These are phyloP conservation scores for Fusarium sp. DNA, from an alignment of 2,329 filamentous ascomycete species.

Conservation along the genomic window DNA sequence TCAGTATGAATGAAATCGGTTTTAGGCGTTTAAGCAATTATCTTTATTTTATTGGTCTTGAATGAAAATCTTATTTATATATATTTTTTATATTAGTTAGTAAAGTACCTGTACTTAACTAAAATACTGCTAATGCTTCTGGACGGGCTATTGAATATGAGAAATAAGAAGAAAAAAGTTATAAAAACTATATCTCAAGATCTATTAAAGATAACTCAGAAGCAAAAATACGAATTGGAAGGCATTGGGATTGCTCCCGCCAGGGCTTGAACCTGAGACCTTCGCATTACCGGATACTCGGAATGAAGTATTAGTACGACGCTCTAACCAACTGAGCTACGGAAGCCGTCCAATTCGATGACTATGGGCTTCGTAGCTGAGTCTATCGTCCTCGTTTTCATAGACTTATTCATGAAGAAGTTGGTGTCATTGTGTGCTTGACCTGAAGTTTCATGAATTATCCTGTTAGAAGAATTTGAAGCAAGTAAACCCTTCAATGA, in stretches of 20 bases:
- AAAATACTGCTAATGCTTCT: background rate
- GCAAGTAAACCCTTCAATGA: background rate
- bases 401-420: background rate
- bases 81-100: no score
- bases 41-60: background rate
- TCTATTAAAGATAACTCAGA: no score
- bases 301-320: slow-evolving; percentile 24
- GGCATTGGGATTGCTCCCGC: slow-evolving; percentile 18
- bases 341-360: slow-evolving; percentile 17
- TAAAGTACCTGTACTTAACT: background rate
- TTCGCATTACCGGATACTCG: slow-evolving; percentile 17
- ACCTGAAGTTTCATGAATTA: background rate
- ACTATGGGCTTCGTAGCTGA: fast-evolving
- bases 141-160: background rate
- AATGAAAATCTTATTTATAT: background rate
- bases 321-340: slow-evolving; percentile 25
- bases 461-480: background rate
- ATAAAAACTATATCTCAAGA: background rate
- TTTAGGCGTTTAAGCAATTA: slow-evolving; percentile 20
- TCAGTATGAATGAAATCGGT: slow-evolving; percentile 27
- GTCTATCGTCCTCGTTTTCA: fast-evolving
- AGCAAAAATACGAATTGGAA: background rate
- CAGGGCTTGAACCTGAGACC: slow-evolving; percentile 24
- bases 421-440: background rate
- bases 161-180: background rate